These are phyloP conservation scores for Auricularia cornea DNA, from an alignment of 768 basidiomycete species.

Conservation along the genomic window DNA sequence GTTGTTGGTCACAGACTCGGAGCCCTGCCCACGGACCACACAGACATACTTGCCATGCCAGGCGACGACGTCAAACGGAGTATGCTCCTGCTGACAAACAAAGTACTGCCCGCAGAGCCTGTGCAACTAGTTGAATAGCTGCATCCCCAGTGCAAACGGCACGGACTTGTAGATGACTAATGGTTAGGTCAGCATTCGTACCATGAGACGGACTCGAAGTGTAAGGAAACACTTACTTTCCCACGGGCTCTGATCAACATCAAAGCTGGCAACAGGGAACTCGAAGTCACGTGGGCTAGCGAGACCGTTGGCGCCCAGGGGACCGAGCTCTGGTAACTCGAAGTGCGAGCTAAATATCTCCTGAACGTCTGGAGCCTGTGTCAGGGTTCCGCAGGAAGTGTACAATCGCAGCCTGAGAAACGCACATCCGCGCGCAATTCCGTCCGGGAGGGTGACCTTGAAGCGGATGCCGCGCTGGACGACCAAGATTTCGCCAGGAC, in stretches of 20 bases:
- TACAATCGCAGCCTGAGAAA: too few relatives aligned
- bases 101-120: slow-evolving; percentile 51
- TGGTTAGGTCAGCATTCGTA: too few relatives aligned
- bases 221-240: slow-evolving; percentile 35
- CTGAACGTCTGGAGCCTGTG: slow-evolving; percentile 50
- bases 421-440: slow-evolving; percentile 10
- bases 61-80: slow-evolving; percentile 65
- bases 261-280: slow-evolving; percentile 54
- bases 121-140: background rate
- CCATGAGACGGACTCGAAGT: too few relatives aligned
- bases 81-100: slow-evolving; percentile 48
- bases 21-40: background rate
- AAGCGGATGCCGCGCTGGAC: slow-evolving; percentile 61
- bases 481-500: slow-evolving; percentile 56
- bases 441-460: slow-evolving; percentile 37
- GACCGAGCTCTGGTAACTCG: slow-evolving; percentile 54
- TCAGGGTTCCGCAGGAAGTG: too few relatives aligned
- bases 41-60: slow-evolving; percentile 56
- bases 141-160: background rate
- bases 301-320: slow-evolving; percentile 57
- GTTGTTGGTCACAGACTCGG: background rate
- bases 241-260: slow-evolving; percentile 55
- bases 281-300: slow-evolving; percentile 61
- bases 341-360: slow-evolving; percentile 60
- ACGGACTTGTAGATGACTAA: slow-evolving; percentile 42